These are phyloP conservation scores for Malbranchea cinnamomea DNA, from an alignment of 2,329 filamentous ascomycete species.

Conservation along the genomic window DNA sequence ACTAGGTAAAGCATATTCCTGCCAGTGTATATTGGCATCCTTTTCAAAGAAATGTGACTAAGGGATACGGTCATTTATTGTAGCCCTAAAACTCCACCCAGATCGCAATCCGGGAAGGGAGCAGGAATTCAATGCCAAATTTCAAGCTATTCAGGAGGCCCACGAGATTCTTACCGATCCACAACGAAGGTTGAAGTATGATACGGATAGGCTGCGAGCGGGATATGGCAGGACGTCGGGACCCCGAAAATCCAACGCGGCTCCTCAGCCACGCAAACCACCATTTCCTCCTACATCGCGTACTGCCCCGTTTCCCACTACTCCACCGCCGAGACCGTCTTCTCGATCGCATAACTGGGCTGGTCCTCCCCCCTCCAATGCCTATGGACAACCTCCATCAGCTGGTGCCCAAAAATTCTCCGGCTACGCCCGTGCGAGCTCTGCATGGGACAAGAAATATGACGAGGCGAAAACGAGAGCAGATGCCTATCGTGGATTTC, in stretches of 20 bases:
- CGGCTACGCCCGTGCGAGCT: slow-evolving; percentile 25
- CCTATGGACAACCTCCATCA: slow-evolving; percentile 22
- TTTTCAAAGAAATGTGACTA: slow-evolving; percentile 6
- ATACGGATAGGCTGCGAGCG: slow-evolving; percentile 42
- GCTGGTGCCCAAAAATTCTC: slow-evolving; percentile 26
- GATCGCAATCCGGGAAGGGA: slow-evolving; percentile 79
- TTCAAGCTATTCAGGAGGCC: slow-evolving; percentile 74
- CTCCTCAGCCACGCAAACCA: slow-evolving; percentile 12
- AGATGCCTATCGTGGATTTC: slow-evolving; percentile 30
- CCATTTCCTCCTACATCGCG: slow-evolving; percentile 9
- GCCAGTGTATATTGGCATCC: neutral
- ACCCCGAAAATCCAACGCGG: slow-evolving; percentile 10
- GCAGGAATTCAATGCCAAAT: slow-evolving; percentile 62
- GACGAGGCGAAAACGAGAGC: slow-evolving; percentile 28
- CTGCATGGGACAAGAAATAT: slow-evolving; percentile 24
- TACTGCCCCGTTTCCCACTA: slow-evolving; percentile 9
- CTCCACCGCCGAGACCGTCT: slow-evolving; percentile 5
- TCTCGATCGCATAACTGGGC: slow-evolving; percentile 1
- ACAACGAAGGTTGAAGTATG: slow-evolving; percentile 44
- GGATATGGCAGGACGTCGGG: slow-evolving; percentile 21
- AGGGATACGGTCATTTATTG: slow-evolving; percentile 11
- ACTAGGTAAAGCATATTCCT: slow-evolving; percentile 43
- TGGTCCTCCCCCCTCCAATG: slow-evolving; percentile 13
- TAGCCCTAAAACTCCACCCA: slow-evolving; percentile 75
- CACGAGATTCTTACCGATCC: slow-evolving; percentile 59